Conservation (phyloP, 179 eudicot species). For the Actinidia arguta region DNA sequence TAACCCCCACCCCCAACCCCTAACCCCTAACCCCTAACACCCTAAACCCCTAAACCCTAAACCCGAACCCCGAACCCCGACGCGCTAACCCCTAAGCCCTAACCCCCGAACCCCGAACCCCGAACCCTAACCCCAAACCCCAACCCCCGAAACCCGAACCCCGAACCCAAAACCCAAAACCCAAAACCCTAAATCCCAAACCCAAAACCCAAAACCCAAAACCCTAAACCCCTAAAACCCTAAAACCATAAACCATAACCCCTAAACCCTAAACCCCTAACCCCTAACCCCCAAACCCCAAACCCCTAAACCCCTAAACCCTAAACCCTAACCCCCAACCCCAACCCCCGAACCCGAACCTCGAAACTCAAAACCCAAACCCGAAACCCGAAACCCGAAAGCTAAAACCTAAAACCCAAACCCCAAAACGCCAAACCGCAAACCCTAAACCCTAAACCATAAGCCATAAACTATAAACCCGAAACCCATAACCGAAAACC, state of each 20-base stretch:
- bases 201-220: not conserved
- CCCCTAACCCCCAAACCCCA: slow-evolving; percentile 10
- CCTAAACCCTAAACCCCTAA: slow-evolving; percentile 8
- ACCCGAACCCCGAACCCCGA: not conserved
- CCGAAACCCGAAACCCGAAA: not conserved
- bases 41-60: slow-evolving; percentile 11
- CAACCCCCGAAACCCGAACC: not conserved
- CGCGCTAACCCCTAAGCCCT: not conserved
- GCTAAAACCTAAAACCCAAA: not conserved
- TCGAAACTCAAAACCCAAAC: slow-evolving; percentile 23
- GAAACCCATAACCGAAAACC: slow-evolving; percentile 6
- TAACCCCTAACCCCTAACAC: not conserved
- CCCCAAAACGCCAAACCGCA: slow-evolving; percentile 7
- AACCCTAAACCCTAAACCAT: slow-evolving; percentile 21
- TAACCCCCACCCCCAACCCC: not conserved
- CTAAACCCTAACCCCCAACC: slow-evolving; percentile 33
- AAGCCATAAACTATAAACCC: slow-evolving; percentile 16
- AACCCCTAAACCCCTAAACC: slow-evolving; percentile 28
- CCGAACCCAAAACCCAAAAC: no score
- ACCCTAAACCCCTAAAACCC: slow-evolving; percentile 11
- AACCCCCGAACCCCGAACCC: not conserved
- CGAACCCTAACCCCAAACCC: not conserved
- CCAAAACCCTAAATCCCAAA: not conserved
- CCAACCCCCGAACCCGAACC: slow-evolving; percentile 35
- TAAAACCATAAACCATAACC: not conserved